Evolutionary conservation across 768 basidiomycete species (phyloP).

Genomic region (Lentinus tigrinus): DNA sequence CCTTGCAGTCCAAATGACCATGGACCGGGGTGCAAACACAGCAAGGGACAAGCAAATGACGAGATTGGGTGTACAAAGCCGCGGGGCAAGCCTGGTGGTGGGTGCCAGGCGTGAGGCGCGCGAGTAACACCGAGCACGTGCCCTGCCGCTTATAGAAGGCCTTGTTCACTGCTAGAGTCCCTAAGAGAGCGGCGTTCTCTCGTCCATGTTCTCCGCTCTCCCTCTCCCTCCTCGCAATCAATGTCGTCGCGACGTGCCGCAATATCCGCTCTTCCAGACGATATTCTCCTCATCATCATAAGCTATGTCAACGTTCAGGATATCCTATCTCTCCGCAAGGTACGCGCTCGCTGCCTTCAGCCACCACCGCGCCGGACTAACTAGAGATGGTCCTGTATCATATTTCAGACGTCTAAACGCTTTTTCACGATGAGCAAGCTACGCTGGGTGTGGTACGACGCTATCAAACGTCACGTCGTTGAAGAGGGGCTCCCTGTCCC

Average conservation of each 20-base stretch:
- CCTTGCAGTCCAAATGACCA: too few species aligned
- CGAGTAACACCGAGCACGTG: constrained; percentile 11
- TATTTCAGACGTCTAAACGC: constrained; percentile 29
- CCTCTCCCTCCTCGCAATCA: background rate
- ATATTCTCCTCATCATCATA: constrained; percentile 33
- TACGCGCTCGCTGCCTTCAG: constrained; percentile 17
- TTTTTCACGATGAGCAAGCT: constrained; percentile 31
- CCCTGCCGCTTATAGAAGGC: background rate
- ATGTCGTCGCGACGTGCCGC: background rate
- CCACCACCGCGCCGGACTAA: constrained; percentile 2
- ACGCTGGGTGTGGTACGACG: constrained; percentile 38
- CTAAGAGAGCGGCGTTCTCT: constrained; percentile 1
- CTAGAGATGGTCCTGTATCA: background rate
- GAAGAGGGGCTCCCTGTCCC: constrained; percentile 33
- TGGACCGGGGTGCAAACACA: too few species aligned
- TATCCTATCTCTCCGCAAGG: constrained; percentile 32
- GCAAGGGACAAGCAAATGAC: too few species aligned
- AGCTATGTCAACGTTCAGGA: constrained; percentile 31
- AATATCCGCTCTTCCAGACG: constrained; percentile 31
- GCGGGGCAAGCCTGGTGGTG: too few species aligned
- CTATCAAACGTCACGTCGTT: constrained; percentile 33
- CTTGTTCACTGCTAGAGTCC: constrained; percentile 1
- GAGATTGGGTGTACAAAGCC: too few species aligned
- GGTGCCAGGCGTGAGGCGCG: too few species aligned
- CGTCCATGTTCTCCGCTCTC: background rate